phyloP scores from a whole-genome alignment of 2,329 filamentous ascomycete genomes.

The Xylariaceae sp. region DNA sequence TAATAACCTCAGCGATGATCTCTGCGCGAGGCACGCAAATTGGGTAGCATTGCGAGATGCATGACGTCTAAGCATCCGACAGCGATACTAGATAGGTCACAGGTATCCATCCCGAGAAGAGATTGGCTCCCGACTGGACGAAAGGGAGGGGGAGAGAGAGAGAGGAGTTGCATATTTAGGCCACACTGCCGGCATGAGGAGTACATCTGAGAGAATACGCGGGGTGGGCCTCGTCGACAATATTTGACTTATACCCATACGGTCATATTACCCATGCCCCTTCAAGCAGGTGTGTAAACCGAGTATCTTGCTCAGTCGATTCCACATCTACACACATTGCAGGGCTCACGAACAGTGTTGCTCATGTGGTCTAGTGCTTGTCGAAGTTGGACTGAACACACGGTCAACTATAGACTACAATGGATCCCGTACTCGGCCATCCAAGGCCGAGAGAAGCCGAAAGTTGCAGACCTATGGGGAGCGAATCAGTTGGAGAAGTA shows the following conservation, averaged over 20 bases:
- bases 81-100: too few relatives aligned
- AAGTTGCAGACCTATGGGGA: not conserved
- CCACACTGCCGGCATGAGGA: slow-evolving; percentile 9
- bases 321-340: not conserved
- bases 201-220: not conserved
- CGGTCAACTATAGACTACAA: not conserved
- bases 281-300: not conserved
- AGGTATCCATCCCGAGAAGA: too few relatives aligned
- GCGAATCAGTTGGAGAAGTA: not conserved
- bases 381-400: not conserved
- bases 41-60: not conserved
- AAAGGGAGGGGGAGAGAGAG: too few relatives aligned
- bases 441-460: not conserved
- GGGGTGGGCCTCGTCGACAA: not conserved
- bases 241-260: too few relatives aligned
- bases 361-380: not conserved
- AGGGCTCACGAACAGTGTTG: not conserved
- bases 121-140: slow-evolving; percentile 8
- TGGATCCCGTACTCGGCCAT: not conserved
- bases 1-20: not conserved
- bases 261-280: slow-evolving; percentile 1
- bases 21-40: not conserved
- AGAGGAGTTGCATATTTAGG: slow-evolving; percentile 12
- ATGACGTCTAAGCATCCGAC: not conserved
- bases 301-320: not conserved